Evolutionary conservation across 108 stramenopile species (phyloP).

Genomic region (Conticribra guillardii): DNA sequence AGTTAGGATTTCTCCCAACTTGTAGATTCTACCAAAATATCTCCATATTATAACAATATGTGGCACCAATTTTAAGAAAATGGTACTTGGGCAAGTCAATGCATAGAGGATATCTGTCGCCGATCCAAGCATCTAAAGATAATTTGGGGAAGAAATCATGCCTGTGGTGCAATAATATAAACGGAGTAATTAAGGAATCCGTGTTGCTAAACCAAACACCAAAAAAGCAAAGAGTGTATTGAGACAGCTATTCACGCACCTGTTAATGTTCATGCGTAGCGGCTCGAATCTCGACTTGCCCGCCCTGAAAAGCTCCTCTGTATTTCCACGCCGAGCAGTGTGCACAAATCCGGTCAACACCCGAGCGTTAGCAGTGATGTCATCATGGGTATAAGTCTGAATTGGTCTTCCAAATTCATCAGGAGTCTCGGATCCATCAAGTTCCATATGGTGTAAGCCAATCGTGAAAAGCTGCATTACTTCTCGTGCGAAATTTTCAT

Average conservation of each 20-base stretch:
- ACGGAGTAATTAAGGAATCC: no score
- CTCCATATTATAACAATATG: no score
- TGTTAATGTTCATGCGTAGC: constrained; percentile 43
- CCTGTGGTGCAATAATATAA: no score
- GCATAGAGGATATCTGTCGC: constrained; percentile 56
- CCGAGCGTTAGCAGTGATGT: constrained; percentile 50
- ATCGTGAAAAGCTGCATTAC: no score
- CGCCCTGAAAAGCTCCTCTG: constrained; percentile 47
- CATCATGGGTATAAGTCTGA: constrained; percentile 50
- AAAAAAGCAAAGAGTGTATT: constrained; percentile 52
- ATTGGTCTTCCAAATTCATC: constrained; percentile 40
- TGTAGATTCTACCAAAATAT: no score
- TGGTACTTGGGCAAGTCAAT: constrained; percentile 51
- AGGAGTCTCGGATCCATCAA: constrained; percentile 49
- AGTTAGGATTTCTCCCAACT: no score
- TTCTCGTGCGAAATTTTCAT: no score
- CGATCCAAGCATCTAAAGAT: no score
- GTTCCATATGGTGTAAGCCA: constrained; percentile 51
- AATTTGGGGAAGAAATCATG: no score
- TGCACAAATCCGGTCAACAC: constrained; percentile 56
- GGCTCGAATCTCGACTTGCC: constrained; percentile 54
- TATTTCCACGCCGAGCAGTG: constrained; percentile 44
- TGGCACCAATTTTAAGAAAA: constrained; percentile 58
- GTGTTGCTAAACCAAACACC: no score
- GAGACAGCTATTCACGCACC: constrained; percentile 55